Percentiles rank a stretch among this genome's conserved stretches.
Evolutionary conservation across 2,329 filamentous ascomycete species (phyloP).

Genomic region (Aquanectria penicillioides): DNA sequence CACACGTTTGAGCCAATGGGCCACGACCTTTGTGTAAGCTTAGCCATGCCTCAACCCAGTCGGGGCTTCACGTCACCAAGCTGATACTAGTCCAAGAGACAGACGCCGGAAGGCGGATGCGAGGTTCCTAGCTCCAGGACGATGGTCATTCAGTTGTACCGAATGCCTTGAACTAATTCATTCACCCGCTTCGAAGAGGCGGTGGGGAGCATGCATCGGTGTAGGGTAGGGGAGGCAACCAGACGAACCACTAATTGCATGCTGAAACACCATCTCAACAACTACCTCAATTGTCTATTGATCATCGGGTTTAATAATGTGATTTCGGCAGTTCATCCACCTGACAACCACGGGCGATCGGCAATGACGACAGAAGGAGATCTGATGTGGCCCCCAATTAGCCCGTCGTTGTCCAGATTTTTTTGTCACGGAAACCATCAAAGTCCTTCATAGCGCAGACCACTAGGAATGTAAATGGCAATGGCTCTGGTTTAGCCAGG

Average conservation of each 20-base stretch:
- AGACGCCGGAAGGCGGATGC: too few species aligned
- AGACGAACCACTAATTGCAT: too few species aligned
- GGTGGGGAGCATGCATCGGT: too few species aligned
- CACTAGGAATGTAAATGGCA: background rate
- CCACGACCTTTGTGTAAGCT: background rate
- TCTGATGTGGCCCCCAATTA: too few species aligned
- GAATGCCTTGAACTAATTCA: too few species aligned
- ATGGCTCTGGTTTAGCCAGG: background rate
- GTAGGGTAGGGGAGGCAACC: too few species aligned
- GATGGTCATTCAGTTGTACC: too few species aligned
- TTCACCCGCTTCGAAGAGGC: too few species aligned
- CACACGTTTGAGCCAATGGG: slow-evolving; percentile 28
- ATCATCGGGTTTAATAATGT: background rate
- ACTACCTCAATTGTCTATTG: too few species aligned
- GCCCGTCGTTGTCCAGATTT: background rate
- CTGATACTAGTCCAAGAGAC: background rate
- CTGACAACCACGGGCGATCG: background rate
- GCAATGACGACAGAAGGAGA: background rate
- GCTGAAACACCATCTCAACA: too few species aligned
- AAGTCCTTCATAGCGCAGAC: background rate
- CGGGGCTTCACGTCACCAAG: background rate
- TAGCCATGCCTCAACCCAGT: background rate
- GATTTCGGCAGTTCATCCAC: background rate
- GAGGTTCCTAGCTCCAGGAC: too few species aligned
- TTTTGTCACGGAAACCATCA: slow-evolving; percentile 2